Evolutionary conservation across 192 early-diverging fungal genomes (phyloP).

Genomic region (Entomortierella parvispora): DNA sequence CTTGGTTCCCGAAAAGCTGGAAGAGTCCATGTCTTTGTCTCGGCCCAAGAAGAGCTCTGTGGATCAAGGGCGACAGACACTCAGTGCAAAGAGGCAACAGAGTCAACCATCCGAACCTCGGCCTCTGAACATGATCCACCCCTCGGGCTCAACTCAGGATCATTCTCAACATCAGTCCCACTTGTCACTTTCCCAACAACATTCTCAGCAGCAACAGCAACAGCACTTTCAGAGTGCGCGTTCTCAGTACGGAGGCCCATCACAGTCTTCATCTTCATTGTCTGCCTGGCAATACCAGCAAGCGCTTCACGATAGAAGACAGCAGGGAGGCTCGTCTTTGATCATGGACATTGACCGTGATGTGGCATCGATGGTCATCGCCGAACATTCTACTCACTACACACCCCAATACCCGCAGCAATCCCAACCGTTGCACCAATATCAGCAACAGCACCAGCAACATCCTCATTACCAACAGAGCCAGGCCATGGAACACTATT

Average conservation of each 20-base stretch:
- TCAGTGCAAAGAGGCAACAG: background rate
- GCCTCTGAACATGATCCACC: background rate
- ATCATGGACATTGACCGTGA: conserved; percentile 13
- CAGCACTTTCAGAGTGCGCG: background rate
- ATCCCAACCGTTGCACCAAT: background rate
- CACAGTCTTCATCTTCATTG: background rate
- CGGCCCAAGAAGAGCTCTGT: conserved; percentile 16
- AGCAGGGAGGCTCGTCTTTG: too few relatives aligned
- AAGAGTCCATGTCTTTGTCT: conserved; percentile 9
- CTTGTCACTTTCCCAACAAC: background rate
- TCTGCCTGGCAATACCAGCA: background rate
- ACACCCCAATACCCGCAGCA: background rate
- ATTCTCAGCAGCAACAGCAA: background rate
- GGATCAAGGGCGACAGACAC: background rate
- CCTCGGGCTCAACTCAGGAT: background rate
- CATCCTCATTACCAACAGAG: background rate
- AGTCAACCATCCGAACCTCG: background rate
- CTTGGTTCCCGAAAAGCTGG: conserved; percentile 15
- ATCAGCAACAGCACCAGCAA: conserved; percentile 1
- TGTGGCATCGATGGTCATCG: conserved; percentile 25
- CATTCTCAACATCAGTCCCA: background rate
- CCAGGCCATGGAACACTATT: background rate
- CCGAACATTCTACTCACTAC: background rate
- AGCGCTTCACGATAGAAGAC: background rate
- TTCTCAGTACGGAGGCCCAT: background rate